These are phyloP conservation scores for Botrytis deweyae DNA, from an alignment of 2,329 filamentous ascomycete genomes.

Conservation along the genomic window DNA sequence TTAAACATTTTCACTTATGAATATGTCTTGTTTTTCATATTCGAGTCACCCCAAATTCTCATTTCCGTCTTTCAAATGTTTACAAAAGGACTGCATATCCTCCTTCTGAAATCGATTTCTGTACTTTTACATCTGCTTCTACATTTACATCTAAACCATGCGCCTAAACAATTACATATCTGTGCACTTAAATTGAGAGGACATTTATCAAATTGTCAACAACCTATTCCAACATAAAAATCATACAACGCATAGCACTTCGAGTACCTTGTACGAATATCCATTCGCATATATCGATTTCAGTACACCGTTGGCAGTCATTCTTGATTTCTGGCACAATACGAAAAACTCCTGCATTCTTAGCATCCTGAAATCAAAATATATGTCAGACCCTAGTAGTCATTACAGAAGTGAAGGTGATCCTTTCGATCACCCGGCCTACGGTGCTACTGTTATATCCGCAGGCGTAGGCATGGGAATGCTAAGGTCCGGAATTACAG, in stretches of 20 bases:
- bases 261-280: neutral
- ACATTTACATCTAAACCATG: neutral
- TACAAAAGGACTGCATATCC: neutral
- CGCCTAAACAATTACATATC: neutral
- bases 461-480: neutral
- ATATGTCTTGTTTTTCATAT: neutral
- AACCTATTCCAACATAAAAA: neutral
- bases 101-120: neutral
- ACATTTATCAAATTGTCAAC: neutral
- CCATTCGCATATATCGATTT: neutral
- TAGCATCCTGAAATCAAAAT: neutral
- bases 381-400: neutral
- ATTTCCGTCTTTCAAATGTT: too few relatives aligned
- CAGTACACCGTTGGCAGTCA: neutral
- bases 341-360: neutral
- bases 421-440: neutral
- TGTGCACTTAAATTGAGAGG: neutral
- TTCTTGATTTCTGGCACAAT: neutral
- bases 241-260: neutral
- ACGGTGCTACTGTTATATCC: neutral
- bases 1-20: neutral
- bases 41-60: neutral
- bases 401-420: neutral
- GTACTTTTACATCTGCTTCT: neutral
- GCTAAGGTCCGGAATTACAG: neutral